phyloP scores from a whole-genome alignment of 2,329 filamentous ascomycete genomes.

The Tolypocladium endophyticum region DNA sequence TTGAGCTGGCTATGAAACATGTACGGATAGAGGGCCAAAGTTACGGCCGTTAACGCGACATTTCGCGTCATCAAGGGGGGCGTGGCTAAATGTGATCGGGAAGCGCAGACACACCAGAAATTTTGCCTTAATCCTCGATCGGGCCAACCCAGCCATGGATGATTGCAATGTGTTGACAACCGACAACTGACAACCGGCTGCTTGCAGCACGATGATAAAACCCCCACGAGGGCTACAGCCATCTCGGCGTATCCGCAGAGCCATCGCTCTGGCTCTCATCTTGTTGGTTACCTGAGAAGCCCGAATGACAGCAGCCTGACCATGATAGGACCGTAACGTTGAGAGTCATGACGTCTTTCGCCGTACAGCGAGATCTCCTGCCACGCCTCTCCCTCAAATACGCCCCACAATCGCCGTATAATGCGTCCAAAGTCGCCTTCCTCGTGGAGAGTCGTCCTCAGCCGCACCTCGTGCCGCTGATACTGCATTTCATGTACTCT shows the following conservation, averaged over 20 bases:
- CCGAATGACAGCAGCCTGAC: background rate
- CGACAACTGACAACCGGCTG: too few relatives aligned
- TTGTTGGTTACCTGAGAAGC: background rate
- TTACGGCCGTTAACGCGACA: too few relatives aligned
- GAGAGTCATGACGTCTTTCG: too few relatives aligned
- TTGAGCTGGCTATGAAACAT: too few relatives aligned
- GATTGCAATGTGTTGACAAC: too few relatives aligned
- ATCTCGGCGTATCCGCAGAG: background rate
- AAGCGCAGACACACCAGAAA: too few relatives aligned
- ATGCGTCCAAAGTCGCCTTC: conserved; percentile 35
- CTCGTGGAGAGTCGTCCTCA: conserved; percentile 42
- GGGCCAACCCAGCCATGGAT: too few relatives aligned
- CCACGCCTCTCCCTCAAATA: background rate
- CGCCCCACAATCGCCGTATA: background rate
- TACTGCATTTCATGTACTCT: conserved; percentile 46
- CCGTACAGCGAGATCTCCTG: background rate
- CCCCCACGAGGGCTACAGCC: background rate
- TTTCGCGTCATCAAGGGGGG: too few relatives aligned
- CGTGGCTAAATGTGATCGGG: too few relatives aligned
- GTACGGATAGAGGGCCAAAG: too few relatives aligned
- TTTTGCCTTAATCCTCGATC: too few relatives aligned
- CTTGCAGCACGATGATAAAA: background rate
- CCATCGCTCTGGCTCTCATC: background rate
- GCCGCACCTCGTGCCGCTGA: conserved; percentile 38
- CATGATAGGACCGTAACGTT: background rate